Evolutionary conservation across 1,284 basidiomycete genomes (phyloP).

Genomic region (Melampsora americana): DNA sequence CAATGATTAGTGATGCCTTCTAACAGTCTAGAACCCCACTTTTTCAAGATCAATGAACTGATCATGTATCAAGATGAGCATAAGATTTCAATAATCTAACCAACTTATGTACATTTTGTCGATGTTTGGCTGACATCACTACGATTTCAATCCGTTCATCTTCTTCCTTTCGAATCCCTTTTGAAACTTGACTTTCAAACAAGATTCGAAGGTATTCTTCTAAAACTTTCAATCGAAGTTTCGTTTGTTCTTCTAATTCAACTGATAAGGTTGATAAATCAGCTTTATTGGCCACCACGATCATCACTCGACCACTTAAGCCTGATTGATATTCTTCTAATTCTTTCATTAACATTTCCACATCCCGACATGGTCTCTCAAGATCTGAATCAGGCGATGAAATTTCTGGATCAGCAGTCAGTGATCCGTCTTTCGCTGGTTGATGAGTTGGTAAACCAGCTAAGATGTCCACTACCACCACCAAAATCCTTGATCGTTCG

Average conservation of each 20-base stretch:
- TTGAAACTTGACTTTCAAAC: background rate
- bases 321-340: constrained; percentile 41
- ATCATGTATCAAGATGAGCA: background rate
- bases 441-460: constrained; percentile 55
- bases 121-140: constrained; percentile 9
- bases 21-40: too few species aligned
- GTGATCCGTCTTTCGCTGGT: constrained; percentile 55
- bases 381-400: constrained; percentile 69
- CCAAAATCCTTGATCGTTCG: constrained; percentile 83
- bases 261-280: constrained; percentile 62
- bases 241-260: constrained; percentile 1
- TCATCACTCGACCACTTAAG: constrained; percentile 47
- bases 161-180: constrained; percentile 2
- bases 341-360: constrained; percentile 63
- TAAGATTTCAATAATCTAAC: constrained; percentile 4
- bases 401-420: constrained; percentile 65
- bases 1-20: too few species aligned
- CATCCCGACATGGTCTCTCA: constrained; percentile 72
- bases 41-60: too few species aligned
- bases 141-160: background rate
- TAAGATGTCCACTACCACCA: constrained; percentile 87
- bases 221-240: constrained; percentile 11
- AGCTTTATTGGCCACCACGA: constrained; percentile 88
- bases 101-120: constrained; percentile 1
- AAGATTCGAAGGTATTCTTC: constrained; percentile 3